Percentiles rank a stretch among this genome's conserved stretches.
Conservation (phyloP, 2,329 filamentous ascomycete genomes). For the Teratosphaeria zuluensis region DNA sequence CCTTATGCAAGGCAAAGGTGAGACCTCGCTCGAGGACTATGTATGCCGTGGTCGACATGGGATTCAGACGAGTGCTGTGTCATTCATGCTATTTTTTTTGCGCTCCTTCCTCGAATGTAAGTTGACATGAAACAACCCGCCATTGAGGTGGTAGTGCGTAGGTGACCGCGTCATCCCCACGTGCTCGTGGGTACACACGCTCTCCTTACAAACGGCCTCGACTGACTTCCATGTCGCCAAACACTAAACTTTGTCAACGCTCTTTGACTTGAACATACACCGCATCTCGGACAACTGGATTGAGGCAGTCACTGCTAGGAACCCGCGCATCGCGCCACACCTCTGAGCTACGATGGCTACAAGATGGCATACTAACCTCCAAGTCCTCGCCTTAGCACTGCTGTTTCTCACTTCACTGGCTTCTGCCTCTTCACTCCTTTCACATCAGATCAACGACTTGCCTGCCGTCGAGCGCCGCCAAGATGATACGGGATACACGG, state of each 20-base stretch:
- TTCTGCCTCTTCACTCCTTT: neutral
- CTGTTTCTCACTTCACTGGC: neutral
- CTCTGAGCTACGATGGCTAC: neutral
- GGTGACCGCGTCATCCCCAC: neutral
- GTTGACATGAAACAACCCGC: neutral
- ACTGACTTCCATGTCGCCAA: neutral
- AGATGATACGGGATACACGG: slow-evolving; percentile 5
- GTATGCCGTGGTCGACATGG: neutral
- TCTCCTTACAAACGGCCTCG: neutral
- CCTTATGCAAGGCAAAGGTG: neutral
- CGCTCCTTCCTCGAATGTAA: neutral
- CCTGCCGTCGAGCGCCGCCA: slow-evolving; percentile 8
- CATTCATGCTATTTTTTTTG: neutral
- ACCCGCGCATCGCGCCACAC: neutral
- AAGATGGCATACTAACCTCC: neutral
- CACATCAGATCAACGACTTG: neutral
- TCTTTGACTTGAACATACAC: neutral
- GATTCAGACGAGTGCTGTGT: neutral
- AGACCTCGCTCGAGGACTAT: neutral
- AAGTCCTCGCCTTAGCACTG: neutral
- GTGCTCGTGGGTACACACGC: neutral
- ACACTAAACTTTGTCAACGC: neutral
- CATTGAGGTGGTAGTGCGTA: neutral
- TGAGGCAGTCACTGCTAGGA: neutral
- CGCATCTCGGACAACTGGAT: neutral